These are phyloP conservation scores for Ustilago sp. DNA, from an alignment of 1,284 basidiomycete species.

Conservation along the genomic window DNA sequence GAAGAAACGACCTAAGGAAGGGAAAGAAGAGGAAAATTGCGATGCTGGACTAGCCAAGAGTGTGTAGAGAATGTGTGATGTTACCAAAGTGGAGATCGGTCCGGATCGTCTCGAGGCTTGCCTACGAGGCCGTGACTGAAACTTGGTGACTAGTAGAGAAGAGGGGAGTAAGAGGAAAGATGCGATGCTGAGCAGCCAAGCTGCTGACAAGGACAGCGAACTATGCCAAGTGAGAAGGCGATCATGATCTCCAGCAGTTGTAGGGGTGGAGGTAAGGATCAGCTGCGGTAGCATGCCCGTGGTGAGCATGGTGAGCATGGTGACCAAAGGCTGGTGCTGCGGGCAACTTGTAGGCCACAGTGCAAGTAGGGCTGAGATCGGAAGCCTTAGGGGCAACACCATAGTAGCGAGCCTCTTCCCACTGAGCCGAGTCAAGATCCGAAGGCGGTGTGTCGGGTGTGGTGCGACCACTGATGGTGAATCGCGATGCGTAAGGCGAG, in stretches of 20 bases:
- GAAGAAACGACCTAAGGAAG: conserved; percentile 2
- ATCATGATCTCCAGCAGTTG: conserved; percentile 40
- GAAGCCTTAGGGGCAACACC: conserved; percentile 17
- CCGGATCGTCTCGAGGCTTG: conserved; percentile 4
- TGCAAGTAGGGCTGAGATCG: conserved; percentile 27
- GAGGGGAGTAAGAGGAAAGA: background rate
- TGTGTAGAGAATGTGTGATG: conserved; percentile 1
- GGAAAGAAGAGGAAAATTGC: conserved; percentile 6
- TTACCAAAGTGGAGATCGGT: background rate
- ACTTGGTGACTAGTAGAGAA: background rate
- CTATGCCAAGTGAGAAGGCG: background rate
- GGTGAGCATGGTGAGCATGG: conserved; percentile 13
- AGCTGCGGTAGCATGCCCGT: conserved; percentile 21
- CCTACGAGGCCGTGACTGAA: background rate
- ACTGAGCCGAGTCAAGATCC: conserved; percentile 49
- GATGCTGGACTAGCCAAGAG: background rate
- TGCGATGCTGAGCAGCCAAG: conserved; percentile 11
- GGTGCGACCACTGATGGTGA: conserved; percentile 55
- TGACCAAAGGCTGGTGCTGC: conserved; percentile 7
- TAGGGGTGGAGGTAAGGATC: conserved; percentile 49
- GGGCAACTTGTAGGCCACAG: conserved; percentile 26
- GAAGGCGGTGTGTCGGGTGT: conserved; percentile 64
- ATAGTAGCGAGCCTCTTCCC: conserved; percentile 46
- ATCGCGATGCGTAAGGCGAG: conserved; percentile 51
- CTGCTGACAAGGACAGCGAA: background rate